Evolutionary conservation across 2,329 filamentous ascomycete genomes (phyloP).

Genomic region (Calonectria multiphialidica): DNA sequence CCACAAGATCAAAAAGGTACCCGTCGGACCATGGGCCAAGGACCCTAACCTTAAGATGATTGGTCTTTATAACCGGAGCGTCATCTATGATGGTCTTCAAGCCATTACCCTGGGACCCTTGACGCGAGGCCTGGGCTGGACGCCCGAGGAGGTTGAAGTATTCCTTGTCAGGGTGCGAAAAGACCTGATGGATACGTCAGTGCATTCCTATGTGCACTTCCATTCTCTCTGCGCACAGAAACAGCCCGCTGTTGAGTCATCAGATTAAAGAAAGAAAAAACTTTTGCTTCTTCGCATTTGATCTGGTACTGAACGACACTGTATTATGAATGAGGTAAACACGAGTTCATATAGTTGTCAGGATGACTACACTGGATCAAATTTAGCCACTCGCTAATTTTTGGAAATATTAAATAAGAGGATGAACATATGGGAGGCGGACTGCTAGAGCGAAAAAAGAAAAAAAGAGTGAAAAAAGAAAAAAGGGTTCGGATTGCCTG

Average conservation of each 20-base stretch:
- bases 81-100: slow-evolving; percentile 47
- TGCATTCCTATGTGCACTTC: slow-evolving; percentile 35
- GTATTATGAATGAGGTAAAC: not conserved
- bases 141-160: slow-evolving; percentile 46
- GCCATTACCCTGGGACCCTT: slow-evolving; percentile 50
- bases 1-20: slow-evolving; percentile 56
- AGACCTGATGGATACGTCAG: slow-evolving; percentile 45
- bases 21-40: slow-evolving; percentile 61
- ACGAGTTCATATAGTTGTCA: not conserved
- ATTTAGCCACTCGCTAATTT: not conserved
- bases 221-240: slow-evolving; percentile 35
- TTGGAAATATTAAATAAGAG: not conserved
- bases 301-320: too few relatives aligned
- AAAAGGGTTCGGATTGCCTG: not conserved
- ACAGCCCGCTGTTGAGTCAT: not conserved
- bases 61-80: slow-evolving; percentile 48
- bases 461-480: too few relatives aligned
- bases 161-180: slow-evolving; percentile 50
- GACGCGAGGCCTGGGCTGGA: slow-evolving; percentile 50
- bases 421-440: not conserved
- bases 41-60: slow-evolving; percentile 59
- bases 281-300: not conserved
- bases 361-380: not conserved
- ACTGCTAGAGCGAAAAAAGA: too few relatives aligned
- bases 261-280: not conserved